phyloP scores from a whole-genome alignment of 176 grass and related monocot genomes.

The Ananas comosus region DNA sequence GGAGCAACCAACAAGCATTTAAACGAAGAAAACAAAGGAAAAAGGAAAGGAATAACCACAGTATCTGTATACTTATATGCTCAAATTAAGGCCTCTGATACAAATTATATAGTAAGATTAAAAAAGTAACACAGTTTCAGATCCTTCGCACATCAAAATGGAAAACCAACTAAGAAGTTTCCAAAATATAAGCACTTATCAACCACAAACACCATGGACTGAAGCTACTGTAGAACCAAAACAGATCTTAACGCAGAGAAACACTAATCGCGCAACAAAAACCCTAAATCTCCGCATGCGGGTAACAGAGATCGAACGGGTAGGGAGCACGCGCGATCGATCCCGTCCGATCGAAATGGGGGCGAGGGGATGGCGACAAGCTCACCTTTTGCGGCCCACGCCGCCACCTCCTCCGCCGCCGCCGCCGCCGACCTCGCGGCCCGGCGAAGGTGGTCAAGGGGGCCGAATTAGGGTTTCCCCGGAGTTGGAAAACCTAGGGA shows the following conservation, averaged over 20 bases:
- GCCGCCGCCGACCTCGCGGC: constrained; percentile 12
- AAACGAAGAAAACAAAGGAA: background rate
- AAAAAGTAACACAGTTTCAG: no score
- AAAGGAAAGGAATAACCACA: background rate
- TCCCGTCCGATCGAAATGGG: no score
- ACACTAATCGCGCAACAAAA: background rate
- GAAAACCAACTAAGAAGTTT: no score
- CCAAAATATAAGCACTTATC: no score
- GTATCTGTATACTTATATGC: no score
- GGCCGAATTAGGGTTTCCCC: background rate
- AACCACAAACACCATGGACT: no score
- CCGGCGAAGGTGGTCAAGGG: constrained; percentile 4
- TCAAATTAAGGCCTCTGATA: no score
- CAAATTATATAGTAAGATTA: no score
- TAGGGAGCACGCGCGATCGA: background rate
- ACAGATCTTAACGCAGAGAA: background rate
- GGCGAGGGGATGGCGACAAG: background rate
- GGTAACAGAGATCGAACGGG: background rate
- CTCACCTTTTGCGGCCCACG: constrained; percentile 46
- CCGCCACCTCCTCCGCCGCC: no score
- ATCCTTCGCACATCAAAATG: no score
- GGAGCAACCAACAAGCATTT: background rate
- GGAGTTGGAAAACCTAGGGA: no score
- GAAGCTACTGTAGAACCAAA: background rate
- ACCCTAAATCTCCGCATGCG: background rate